Base-by-base conservation (phyloP, 129 eudicot genomes). In the Saposhnikovia divaricata region DNA sequence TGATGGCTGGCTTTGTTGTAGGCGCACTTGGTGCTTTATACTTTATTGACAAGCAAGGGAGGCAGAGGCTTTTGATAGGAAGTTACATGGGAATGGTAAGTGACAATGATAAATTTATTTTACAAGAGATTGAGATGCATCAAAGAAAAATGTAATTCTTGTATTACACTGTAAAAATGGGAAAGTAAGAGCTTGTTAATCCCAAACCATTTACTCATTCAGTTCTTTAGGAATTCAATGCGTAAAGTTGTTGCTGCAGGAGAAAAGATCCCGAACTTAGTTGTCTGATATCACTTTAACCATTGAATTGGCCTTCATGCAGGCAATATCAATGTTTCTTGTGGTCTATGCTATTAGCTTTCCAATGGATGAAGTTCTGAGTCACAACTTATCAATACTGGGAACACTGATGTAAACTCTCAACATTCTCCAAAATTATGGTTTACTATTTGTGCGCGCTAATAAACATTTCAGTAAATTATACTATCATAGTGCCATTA, bases 1-100 rank as follows among this genome's bases (percentile, higher is more conserved):
- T 72, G 19, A 83, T 28, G 81, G 45, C 77, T 13, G 27, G 57
- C 72, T 66, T 28, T 85, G 31, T 9, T 92, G 28, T 82, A 93
- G 98, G 98, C 66, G 92, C 93, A 46, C 90, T 93, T 48, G 86
- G 89, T 81, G 92, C 98, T 77, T 86, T 87, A 27, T 93, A 89
- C 87, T 85, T 93, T 63, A 89, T 93, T 85, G 98, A 93, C 81
- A 93, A 80, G 74, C 86, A 89, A 84, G 93, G 96, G 61, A 90
- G 98, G 75, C 85, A 85, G 78, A 87, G 81, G 84, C 96, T 93
- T 80, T 86, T 93, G 18, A 85, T 86, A n/a, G 93, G 96, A 83
- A 93, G 98, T 74, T 93, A 93, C 84, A 45, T 85, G 76, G 98
- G 98, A 86, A 93, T 93, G 98, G 96, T 93, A 78, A 83, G 87